Conservation (phyloP, 495 filamentous ascomycete genomes). For the Podospora didyma region DNA sequence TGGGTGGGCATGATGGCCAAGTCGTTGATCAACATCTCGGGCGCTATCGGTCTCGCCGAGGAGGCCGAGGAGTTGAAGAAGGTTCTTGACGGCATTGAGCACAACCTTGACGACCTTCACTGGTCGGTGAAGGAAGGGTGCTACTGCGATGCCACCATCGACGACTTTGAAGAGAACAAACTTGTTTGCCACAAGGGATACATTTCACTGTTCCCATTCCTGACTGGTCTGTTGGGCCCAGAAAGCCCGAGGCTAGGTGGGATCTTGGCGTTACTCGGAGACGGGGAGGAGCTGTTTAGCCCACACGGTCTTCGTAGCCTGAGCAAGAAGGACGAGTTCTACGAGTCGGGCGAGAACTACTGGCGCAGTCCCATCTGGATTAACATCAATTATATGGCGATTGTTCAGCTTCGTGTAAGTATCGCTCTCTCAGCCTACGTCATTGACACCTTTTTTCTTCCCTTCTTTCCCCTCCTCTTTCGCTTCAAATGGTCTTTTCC, state of each 20-base stretch:
- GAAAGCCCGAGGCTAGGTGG: conserved; percentile 69
- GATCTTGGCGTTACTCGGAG: conserved; percentile 69
- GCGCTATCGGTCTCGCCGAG: conserved; percentile 63
- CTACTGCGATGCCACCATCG: conserved; percentile 94
- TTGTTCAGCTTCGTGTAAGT: conserved; percentile 79
- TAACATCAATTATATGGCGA: conserved; percentile 91
- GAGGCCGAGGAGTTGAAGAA: conserved; percentile 69
- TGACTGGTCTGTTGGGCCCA: conserved; percentile 68
- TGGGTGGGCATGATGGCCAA: conserved; percentile 96
- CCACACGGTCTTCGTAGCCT: conserved; percentile 80
- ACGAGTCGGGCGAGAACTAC: conserved; percentile 91
- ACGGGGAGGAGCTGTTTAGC: conserved; percentile 85
- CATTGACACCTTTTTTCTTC: conserved; percentile 4
- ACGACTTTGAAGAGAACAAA: conserved; percentile 86
- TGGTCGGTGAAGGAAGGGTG: conserved; percentile 76
- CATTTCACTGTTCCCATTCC: conserved; percentile 88
- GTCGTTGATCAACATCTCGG: conserved; percentile 72
- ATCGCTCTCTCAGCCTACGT: no score
- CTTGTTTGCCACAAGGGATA: conserved; percentile 97
- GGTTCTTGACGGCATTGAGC: conserved; percentile 72
- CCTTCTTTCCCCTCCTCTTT: no score
- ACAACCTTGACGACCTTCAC: conserved; percentile 90
- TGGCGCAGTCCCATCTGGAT: conserved; percentile 97
- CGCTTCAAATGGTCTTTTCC: no score
- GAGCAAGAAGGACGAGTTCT: conserved; percentile 77